Evolutionary conservation across 2,329 filamentous ascomycete genomes (phyloP).

Genomic region (Fusarium subglutinans): DNA sequence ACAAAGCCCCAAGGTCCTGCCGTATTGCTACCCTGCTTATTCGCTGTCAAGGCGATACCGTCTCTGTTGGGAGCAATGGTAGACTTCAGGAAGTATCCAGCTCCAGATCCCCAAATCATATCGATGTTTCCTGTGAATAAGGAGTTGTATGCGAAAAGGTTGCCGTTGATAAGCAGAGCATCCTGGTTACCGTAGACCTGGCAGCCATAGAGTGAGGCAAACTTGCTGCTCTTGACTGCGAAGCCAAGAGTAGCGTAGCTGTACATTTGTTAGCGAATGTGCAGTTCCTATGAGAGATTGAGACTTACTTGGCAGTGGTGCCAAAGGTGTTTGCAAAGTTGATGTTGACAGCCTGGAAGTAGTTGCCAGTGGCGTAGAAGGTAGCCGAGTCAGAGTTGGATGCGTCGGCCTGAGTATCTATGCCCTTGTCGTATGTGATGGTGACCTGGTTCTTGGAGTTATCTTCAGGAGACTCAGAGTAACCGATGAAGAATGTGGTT

Average conservation of each 20-base stretch:
- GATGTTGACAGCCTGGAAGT: conserved; percentile 40
- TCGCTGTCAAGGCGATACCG: conserved; percentile 44
- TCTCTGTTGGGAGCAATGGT: conserved; percentile 46
- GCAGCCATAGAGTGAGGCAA: conserved; percentile 52
- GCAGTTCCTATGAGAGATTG: rapidly evolving
- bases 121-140: conserved; percentile 58
- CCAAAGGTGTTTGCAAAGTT: conserved; percentile 39
- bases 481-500: conserved; percentile 34
- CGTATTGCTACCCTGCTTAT: conserved; percentile 52
- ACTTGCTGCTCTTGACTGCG: conserved; percentile 51
- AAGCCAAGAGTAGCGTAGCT: conserved; percentile 57
- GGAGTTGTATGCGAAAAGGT: conserved; percentile 55
- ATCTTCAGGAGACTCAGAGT: conserved; percentile 39
- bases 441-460: conserved; percentile 37
- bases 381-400: conserved; percentile 41
- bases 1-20: conserved; percentile 46
- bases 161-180: conserved; percentile 57
- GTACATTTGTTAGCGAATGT: not conserved
- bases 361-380: conserved; percentile 38
- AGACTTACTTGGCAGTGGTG: conserved; percentile 29
- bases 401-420: conserved; percentile 34
- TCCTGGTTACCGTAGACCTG: conserved; percentile 59
- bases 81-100: conserved; percentile 54
- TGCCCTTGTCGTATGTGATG: conserved; percentile 34
- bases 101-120: conserved; percentile 54